These are phyloP conservation scores for Cucurbita argyrosperma DNA, from an alignment of 306 rosid genomes.

Conservation along the genomic window DNA sequence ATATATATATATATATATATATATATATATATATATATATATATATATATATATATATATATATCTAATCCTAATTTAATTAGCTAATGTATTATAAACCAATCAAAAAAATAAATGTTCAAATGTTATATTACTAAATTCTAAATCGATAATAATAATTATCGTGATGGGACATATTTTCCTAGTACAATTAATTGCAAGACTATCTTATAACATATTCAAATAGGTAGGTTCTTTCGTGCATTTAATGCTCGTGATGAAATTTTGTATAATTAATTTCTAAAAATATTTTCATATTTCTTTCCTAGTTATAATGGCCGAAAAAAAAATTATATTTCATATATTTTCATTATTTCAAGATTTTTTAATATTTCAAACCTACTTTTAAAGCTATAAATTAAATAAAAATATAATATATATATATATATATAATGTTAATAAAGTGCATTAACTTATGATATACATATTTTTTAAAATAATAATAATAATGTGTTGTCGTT, in stretches of 20 bases:
- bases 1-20: too few relatives aligned
- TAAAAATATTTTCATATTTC: not conserved
- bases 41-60: too few relatives aligned
- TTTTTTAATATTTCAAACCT: not conserved
- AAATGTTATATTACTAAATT: too few relatives aligned
- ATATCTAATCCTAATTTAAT: too few relatives aligned
- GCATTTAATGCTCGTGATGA: not conserved
- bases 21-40: too few relatives aligned
- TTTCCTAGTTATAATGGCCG: not conserved
- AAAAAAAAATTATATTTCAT: too few relatives aligned
- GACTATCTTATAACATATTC: not conserved
- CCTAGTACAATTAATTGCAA: not conserved
- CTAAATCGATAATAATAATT: too few relatives aligned
- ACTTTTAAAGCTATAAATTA: too few relatives aligned
- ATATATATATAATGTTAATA: too few relatives aligned
- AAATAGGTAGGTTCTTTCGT: not conserved
- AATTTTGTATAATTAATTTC: not conserved
- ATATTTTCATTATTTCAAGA: not conserved
- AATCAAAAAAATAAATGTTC: too few relatives aligned
- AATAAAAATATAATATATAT: not conserved
- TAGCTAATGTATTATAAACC: fast-evolving
- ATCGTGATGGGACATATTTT: not conserved
- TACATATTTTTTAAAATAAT: not conserved
- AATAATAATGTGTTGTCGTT: not conserved
- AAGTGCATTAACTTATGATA: too few relatives aligned